Conservation (phyloP, 2,329 filamentous ascomycete species). For the Scorias spongiosa region DNA sequence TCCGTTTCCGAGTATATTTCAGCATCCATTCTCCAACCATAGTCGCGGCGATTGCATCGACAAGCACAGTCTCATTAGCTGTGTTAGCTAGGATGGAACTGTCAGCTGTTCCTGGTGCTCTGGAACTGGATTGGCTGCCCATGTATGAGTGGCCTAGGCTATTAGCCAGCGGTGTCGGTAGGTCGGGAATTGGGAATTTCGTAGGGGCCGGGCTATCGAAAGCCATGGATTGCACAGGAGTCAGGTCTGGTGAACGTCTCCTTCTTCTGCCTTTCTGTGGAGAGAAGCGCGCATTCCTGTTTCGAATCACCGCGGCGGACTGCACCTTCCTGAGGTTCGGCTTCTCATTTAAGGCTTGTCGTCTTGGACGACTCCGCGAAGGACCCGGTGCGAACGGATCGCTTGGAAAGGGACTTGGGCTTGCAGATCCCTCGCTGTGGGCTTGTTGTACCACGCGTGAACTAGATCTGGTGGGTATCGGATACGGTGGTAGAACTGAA, state of each 20-base stretch:
- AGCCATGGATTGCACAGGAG: slow-evolving; percentile 21
- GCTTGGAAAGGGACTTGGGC: slow-evolving; percentile 46
- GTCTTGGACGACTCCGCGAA: slow-evolving; percentile 3
- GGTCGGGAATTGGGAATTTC: slow-evolving; percentile 19
- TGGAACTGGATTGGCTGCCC: neutral
- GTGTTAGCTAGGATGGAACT: slow-evolving; percentile 2
- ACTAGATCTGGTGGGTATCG: slow-evolving; percentile 77
- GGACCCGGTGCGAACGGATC: slow-evolving; percentile 11
- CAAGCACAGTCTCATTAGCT: slow-evolving; percentile 45
- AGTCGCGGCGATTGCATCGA: slow-evolving; percentile 91
- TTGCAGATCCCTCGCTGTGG: slow-evolving; percentile 61
- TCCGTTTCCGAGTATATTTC: slow-evolving; percentile 75
- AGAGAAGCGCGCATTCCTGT: slow-evolving; percentile 39
- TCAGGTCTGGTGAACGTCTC: slow-evolving; percentile 18
- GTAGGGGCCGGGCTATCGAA: slow-evolving; percentile 18
- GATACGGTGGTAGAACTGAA: slow-evolving; percentile 56
- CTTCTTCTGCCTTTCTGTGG: slow-evolving; percentile 25
- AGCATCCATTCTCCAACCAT: slow-evolving; percentile 99
- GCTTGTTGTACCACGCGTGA: slow-evolving; percentile 58
- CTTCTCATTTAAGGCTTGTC: slow-evolving; percentile 5
- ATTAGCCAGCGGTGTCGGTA: slow-evolving; percentile 12
- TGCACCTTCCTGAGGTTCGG: slow-evolving; percentile 61
- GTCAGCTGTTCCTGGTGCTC: slow-evolving; percentile 1
- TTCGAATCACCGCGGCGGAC: slow-evolving; percentile 60
- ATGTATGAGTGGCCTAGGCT: neutral